Base-by-base conservation (phyloP, 2,329 filamentous ascomycete genomes). In the Grosmannia clavigera region DNA sequence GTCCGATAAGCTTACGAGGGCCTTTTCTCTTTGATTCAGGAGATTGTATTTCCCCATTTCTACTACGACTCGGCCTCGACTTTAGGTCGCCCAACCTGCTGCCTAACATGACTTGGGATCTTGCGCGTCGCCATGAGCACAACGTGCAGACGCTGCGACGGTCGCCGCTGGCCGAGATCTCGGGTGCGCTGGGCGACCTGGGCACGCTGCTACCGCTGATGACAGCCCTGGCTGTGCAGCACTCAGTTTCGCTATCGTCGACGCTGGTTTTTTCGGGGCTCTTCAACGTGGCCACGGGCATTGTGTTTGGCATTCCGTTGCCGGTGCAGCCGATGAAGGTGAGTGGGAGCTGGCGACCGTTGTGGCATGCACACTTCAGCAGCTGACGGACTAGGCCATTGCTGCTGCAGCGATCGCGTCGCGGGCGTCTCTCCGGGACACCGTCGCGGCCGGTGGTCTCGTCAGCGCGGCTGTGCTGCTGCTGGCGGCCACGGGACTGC, bases 161-260 rank as follows among this genome's bases (percentile, higher is more conserved):
- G 58, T 71, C 74, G 5, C 79, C 81, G 19, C 68, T 79, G 61
- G 73, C 87, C 56, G 92, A 97, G 75, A 83, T 97, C 58, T 95
- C 92, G 1, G 92, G 92, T 58, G 88, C 92, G 0, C 80, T 84
- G 2, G 92, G 92, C 64, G 92, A 96, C 70, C 79, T 96, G 51
- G 92, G 92, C 64, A 96, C 92, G 3, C 81, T 96, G 35, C 81
- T 96, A 12, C 92, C 92, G 55, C 83, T 96, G 60, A 88, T 94
- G 78, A 90, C 95, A 67, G 89, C 92, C 2, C 83, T 97, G 33
- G 85, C 91, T 0, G 74, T 89, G 33, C 87, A 89, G 65, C 78
- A 81, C 40, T 92, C 88, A 10, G 88, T 97, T 67, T 86, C 89
- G 27, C 80, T 97, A 1, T 84, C 89, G 31, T 85, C 86, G 55